Conservation (phyloP, 2,329 filamentous ascomycete genomes). For the Thelonectria rubi region DNA sequence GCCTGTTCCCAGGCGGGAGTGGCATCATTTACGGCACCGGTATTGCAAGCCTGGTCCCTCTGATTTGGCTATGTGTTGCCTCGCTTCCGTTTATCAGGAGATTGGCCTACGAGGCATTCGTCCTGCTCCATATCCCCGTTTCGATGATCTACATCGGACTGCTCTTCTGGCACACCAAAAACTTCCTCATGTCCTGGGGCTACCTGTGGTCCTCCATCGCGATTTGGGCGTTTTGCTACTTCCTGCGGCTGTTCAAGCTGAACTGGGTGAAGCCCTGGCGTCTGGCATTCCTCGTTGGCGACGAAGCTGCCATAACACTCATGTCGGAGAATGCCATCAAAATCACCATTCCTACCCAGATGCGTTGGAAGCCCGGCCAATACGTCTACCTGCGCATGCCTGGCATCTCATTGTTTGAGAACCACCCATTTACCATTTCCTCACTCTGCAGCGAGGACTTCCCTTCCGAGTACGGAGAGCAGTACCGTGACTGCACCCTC, state of each 20-base stretch:
- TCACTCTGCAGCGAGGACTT: conserved; percentile 94
- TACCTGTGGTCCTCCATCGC: conserved; percentile 85
- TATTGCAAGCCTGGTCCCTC: conserved; percentile 80
- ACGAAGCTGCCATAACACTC: conserved; percentile 88
- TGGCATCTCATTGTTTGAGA: conserved; percentile 87
- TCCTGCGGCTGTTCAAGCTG: conserved; percentile 80
- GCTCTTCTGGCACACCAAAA: conserved; percentile 96
- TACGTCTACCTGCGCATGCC: conserved; percentile 96
- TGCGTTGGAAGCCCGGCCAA: conserved; percentile 92
- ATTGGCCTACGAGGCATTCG: conserved; percentile 86
- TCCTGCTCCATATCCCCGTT: conserved; percentile 82
- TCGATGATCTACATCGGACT: conserved; percentile 82
- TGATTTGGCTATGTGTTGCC: conserved; percentile 84
- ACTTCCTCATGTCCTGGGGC: conserved; percentile 88
- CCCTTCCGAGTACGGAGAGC: conserved; percentile 87
- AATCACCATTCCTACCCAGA: conserved; percentile 90
- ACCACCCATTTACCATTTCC: conserved; percentile 94
- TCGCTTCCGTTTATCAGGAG: conserved; percentile 82
- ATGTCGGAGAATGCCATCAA: conserved; percentile 96
- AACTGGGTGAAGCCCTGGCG: conserved; percentile 89
- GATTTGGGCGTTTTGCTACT: conserved; percentile 81
- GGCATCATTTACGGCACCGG: conserved; percentile 87
- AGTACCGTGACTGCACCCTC: conserved; percentile 87
- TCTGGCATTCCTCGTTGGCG: conserved; percentile 84
- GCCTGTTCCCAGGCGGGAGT: conserved; percentile 71